Base-by-base conservation (phyloP, 2,329 filamentous ascomycete genomes). In the Dactylella cylindrospora region DNA sequence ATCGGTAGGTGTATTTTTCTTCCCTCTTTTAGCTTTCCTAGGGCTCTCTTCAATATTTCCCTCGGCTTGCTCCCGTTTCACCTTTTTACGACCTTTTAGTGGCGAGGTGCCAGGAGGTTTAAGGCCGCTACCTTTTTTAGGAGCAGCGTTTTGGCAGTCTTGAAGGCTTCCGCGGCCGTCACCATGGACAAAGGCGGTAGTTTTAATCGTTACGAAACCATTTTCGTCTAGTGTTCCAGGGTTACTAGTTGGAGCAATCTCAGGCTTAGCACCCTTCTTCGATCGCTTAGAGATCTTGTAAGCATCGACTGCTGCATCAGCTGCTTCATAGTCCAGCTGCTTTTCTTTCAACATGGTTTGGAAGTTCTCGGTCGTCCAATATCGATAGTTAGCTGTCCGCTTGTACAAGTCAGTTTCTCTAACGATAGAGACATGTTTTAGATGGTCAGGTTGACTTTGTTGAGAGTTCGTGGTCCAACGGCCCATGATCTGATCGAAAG, bases 381-480 rank as follows among this genome's bases (percentile, higher is more conserved):
- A 61, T 17, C 55, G 55, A 33, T 61, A 61, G 26, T 61, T 61
- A 5, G 55, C 55, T 5, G 55, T 61, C 38, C 47, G 39, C 25
- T 53, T 47, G 20, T 61, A 61, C 15, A 61, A 19, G 26, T 61
- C 55, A 1, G 55, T 61, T 38, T 61, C 55, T 31, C 55, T 15
- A 2, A 61, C 55, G 15, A 61, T 51, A 10, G 55, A 61, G 10
- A 49, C 53, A 2, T 41, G 49, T 35, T 61, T 61, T 4, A 61
- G 47, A 35, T 61, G 55, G 19, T 61, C 55, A 2, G 55, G 55
- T 13, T 61, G 55, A 19, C 53, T 61, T 10, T 53, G 47, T n/a
- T 53, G 36, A 10, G 55, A 61, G 36, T 61, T 61, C 15, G 55
- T 61, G 7, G 55, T 61, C 55, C 55, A 61, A n/a, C 55, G 55